These are phyloP conservation scores for Leishmania mexicana DNA, from an alignment of 208 protist genomes.

Conservation along the genomic window DNA sequence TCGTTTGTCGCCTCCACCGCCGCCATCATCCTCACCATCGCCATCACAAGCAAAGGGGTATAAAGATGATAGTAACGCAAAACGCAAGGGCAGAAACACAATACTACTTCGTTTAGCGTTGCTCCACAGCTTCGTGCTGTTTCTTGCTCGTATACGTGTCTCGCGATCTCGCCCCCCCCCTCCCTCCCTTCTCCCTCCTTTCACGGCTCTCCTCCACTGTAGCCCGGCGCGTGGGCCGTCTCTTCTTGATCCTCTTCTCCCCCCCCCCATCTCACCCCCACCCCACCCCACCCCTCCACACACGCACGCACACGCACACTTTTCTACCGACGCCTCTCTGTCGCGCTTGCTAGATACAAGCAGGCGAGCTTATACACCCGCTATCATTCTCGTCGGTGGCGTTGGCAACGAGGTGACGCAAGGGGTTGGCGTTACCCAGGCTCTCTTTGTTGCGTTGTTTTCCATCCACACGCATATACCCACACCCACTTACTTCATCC, in stretches of 20 bases:
- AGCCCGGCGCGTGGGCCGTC: neutral
- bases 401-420: neutral
- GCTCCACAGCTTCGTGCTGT: neutral
- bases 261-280: neutral
- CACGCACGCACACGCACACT: neutral
- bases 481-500: neutral
- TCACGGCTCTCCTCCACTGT: neutral
- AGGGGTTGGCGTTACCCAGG: neutral
- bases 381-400: neutral
- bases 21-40: neutral
- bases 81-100: neutral
- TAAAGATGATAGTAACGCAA: neutral
- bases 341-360: constrained; percentile 3
- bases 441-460: neutral
- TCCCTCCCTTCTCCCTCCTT: neutral
- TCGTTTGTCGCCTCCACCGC: neutral
- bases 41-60: neutral
- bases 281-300: too few species aligned
- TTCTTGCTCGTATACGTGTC: neutral
- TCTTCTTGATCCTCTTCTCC: constrained; percentile 7
- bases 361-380: neutral
- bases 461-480: neutral
- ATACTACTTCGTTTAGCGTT: neutral
- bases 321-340: constrained; percentile 8
- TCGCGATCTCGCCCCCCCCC: neutral